phyloP scores from a whole-genome alignment of 306 rosid genomes.

The Casuarina cunninghamiana region DNA sequence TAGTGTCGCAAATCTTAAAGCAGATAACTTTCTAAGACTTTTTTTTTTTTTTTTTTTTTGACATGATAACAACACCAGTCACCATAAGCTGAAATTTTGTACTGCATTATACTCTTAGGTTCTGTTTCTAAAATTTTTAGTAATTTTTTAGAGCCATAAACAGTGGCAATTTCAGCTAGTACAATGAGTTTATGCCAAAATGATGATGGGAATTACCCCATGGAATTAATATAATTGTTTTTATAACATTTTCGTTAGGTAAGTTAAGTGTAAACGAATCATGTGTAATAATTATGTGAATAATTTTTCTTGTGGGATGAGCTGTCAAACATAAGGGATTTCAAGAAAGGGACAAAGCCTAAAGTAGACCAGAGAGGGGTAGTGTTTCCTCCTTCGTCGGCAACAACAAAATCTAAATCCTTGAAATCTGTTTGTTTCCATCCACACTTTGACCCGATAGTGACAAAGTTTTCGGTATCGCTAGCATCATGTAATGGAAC shows the following conservation, averaged over 20 bases:
- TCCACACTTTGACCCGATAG: constrained; percentile 18
- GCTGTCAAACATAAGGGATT: constrained; percentile 43
- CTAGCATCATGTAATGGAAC: constrained; percentile 23
- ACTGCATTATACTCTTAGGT: constrained; percentile 1
- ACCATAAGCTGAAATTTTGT: constrained; percentile 34
- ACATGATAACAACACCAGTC: not conserved
- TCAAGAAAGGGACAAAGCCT: constrained; percentile 39
- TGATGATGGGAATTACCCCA: not conserved
- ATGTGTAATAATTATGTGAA: constrained; percentile 12
- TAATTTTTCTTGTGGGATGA: constrained; percentile 19
- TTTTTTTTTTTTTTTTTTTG: not conserved
- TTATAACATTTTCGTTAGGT: not conserved
- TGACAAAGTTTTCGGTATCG: constrained; percentile 43
- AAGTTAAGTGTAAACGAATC: not conserved
- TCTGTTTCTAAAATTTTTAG: not conserved
- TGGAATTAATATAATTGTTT: not conserved
- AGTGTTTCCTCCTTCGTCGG: constrained; percentile 40
- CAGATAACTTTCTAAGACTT: not conserved
- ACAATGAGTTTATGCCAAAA: not conserved
- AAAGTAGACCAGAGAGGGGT: constrained; percentile 43
- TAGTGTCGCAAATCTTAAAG: constrained; percentile 28
- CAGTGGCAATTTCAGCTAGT: not conserved
- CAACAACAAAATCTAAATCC: constrained; percentile 72
- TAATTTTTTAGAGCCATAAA: not conserved
- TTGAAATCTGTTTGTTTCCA: constrained; percentile 47